Evolutionary conservation across 805 yeast species (phyloP).

Genomic region (Brettanomyces sp.): DNA sequence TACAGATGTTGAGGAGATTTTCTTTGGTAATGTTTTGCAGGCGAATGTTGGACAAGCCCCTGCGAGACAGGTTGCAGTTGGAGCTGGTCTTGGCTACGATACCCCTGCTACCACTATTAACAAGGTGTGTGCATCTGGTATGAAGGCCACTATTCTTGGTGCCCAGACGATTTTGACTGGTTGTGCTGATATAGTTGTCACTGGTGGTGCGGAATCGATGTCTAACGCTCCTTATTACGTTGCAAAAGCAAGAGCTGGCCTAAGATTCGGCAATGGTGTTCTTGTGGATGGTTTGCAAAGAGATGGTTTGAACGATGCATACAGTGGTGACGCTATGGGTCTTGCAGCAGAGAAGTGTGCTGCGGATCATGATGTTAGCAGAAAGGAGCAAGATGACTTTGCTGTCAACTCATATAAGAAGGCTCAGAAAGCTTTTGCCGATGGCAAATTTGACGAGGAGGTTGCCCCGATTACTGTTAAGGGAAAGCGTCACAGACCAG

Average conservation of each 20-base stretch:
- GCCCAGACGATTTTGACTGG: constrained; percentile 88
- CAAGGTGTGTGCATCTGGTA: constrained; percentile 96
- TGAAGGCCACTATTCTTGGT: constrained; percentile 84
- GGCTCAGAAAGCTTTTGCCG: constrained; percentile 71
- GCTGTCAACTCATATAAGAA: constrained; percentile 80
- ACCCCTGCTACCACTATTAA: constrained; percentile 86
- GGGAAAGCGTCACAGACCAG: constrained; percentile 89
- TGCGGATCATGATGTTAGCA: constrained; percentile 59
- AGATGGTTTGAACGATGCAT: constrained; percentile 92
- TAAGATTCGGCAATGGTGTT: constrained; percentile 76
- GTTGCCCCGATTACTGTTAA: constrained; percentile 82
- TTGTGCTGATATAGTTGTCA: constrained; percentile 83
- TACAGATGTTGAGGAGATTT: constrained; percentile 74
- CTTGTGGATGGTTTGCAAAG: constrained; percentile 83
- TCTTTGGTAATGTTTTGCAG: constrained; percentile 86
- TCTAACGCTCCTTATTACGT: constrained; percentile 89
- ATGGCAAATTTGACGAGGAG: constrained; percentile 76
- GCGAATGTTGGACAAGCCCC: constrained; percentile 97
- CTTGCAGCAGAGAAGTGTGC: constrained; percentile 97
- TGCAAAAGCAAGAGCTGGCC: constrained; percentile 78
- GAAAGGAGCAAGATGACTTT: constrained; percentile 84
- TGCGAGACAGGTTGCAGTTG: constrained; percentile 93
- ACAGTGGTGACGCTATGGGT: constrained; percentile 87
- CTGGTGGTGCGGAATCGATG: constrained; percentile 98
- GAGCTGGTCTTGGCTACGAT: constrained; percentile 74